Conservation (phyloP, 805 yeast genomes). For the Metschnikowia lachancei region DNA sequence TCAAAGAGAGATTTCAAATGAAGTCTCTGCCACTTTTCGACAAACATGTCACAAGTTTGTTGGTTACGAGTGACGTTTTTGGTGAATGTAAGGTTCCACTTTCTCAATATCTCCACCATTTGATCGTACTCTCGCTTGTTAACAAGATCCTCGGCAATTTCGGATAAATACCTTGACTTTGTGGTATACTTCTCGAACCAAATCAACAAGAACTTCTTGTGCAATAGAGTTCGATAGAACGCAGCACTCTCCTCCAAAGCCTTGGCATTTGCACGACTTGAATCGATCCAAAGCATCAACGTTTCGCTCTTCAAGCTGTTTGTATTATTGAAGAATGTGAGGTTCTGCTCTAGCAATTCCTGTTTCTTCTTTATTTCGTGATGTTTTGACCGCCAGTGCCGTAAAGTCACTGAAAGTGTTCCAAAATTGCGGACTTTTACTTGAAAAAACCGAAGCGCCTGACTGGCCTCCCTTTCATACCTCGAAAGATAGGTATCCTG, state of each 20-base stretch:
- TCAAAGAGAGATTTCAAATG: slow-evolving; percentile 33
- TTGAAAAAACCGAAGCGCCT: slow-evolving; percentile 22
- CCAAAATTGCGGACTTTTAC: slow-evolving; percentile 9
- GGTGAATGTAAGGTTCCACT: slow-evolving; percentile 38
- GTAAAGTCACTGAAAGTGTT: slow-evolving; percentile 1
- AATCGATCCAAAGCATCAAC: slow-evolving; percentile 15
- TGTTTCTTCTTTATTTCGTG: background rate
- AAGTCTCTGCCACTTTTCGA: slow-evolving; percentile 31
- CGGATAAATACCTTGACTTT: slow-evolving; percentile 25
- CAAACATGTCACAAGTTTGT: slow-evolving; percentile 35
- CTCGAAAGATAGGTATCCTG: slow-evolving; percentile 18
- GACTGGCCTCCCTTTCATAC: slow-evolving; percentile 22
- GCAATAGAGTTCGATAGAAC: slow-evolving; percentile 10
- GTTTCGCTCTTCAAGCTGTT: slow-evolving; percentile 8
- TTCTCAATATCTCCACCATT: slow-evolving; percentile 27
- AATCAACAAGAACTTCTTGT: slow-evolving; percentile 28
- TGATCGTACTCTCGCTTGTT: slow-evolving; percentile 28
- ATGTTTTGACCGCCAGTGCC: slow-evolving; percentile 9
- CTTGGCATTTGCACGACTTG: background rate
- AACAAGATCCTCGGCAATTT: slow-evolving; percentile 30
- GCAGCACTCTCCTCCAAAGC: slow-evolving; percentile 7
- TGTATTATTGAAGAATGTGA: slow-evolving; percentile 10
- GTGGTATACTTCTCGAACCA: slow-evolving; percentile 36
- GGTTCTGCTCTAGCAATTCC: slow-evolving; percentile 6
- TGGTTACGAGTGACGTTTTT: slow-evolving; percentile 33